Percentiles rank a stretch among this genome's conserved stretches.
Evolutionary conservation across 2,329 filamentous ascomycete species (phyloP).

Genomic region (Exophiala aquamarina): DNA sequence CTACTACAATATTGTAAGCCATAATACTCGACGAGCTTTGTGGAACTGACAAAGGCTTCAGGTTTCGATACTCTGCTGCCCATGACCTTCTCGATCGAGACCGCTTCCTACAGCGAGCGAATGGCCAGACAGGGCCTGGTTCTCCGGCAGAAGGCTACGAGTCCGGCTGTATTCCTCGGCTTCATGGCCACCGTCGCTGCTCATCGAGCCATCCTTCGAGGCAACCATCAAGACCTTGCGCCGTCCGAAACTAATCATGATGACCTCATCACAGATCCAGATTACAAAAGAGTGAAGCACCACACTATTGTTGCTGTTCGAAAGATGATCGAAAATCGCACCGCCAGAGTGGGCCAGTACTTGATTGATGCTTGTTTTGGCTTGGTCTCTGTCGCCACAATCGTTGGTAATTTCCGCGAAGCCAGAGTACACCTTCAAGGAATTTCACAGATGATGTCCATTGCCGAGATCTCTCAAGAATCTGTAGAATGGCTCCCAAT

Average conservation of each 20-base stretch:
- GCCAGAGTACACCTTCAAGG: slow-evolving; percentile 40
- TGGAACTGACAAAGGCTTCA: slow-evolving; percentile 22
- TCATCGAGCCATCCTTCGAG: slow-evolving; percentile 37
- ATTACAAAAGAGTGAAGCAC: slow-evolving; percentile 41
- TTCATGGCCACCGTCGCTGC: slow-evolving; percentile 41
- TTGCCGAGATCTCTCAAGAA: slow-evolving; percentile 39
- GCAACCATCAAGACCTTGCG: slow-evolving; percentile 29
- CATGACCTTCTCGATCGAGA: slow-evolving; percentile 39
- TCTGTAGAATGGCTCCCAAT: slow-evolving; percentile 20
- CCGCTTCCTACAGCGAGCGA: slow-evolving; percentile 26
- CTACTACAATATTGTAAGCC: slow-evolving; percentile 38
- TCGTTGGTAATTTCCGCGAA: slow-evolving; percentile 40
- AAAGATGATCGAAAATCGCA: slow-evolving; percentile 33
- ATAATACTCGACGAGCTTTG: no score
- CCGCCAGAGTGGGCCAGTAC: slow-evolving; percentile 35
- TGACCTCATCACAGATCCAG: slow-evolving; percentile 32
- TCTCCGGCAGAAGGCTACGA: slow-evolving; percentile 35
- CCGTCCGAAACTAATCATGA: slow-evolving; percentile 20
- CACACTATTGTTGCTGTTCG: slow-evolving; percentile 29
- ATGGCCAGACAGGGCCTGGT: slow-evolving; percentile 32
- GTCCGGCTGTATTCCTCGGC: slow-evolving; percentile 39
- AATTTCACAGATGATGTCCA: slow-evolving; percentile 31
- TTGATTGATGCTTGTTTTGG: slow-evolving; percentile 40
- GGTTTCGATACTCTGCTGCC: slow-evolving; percentile 39
- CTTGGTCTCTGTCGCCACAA: slow-evolving; percentile 39